Evolutionary conservation across 768 basidiomycete species (phyloP).

Genomic region (Rickenella mellea): DNA sequence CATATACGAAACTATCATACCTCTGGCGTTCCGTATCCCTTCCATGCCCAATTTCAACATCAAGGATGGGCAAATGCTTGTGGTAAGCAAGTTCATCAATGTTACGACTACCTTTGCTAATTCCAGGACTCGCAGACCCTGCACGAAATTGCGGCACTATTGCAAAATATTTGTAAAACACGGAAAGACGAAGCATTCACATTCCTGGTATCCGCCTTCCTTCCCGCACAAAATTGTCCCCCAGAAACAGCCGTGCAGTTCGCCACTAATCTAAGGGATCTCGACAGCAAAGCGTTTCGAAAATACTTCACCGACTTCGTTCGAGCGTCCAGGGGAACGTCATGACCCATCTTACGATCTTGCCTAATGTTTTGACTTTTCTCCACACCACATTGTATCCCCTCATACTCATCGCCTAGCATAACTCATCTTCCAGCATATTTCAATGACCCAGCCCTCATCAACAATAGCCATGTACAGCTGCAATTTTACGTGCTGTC

Average conservation of each 20-base stretch:
- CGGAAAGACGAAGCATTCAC: slow-evolving; percentile 77
- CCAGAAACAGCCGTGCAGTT: slow-evolving; percentile 69
- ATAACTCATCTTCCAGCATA: slow-evolving; percentile 4
- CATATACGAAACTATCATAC: slow-evolving; percentile 79
- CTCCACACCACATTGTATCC: too few relatives aligned
- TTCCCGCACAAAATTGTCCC: slow-evolving; percentile 88
- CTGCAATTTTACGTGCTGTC: too few relatives aligned
- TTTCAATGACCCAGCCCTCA: too few relatives aligned
- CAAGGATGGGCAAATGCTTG: slow-evolving; percentile 79
- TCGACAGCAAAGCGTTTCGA: slow-evolving; percentile 68
- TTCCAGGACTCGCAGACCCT: slow-evolving; percentile 48
- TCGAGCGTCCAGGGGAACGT: slow-evolving; percentile 60
- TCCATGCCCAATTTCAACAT: slow-evolving; percentile 74
- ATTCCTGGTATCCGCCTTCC: slow-evolving; percentile 68
- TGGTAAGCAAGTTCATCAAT: slow-evolving; percentile 39
- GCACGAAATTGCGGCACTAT: slow-evolving; percentile 78
- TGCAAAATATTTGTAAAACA: slow-evolving; percentile 69
- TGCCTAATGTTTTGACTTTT: slow-evolving; percentile 1
- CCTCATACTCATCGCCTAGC: too few relatives aligned
- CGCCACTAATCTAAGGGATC: slow-evolving; percentile 59
- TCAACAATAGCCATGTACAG: too few relatives aligned
- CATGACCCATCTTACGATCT: too few relatives aligned
- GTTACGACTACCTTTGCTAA: background rate
- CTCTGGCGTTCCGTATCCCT: slow-evolving; percentile 73
- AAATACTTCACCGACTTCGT: slow-evolving; percentile 86